Evolutionary conservation across 331 rosid genomes (phyloP).

Genomic region (Ulmus americana): DNA sequence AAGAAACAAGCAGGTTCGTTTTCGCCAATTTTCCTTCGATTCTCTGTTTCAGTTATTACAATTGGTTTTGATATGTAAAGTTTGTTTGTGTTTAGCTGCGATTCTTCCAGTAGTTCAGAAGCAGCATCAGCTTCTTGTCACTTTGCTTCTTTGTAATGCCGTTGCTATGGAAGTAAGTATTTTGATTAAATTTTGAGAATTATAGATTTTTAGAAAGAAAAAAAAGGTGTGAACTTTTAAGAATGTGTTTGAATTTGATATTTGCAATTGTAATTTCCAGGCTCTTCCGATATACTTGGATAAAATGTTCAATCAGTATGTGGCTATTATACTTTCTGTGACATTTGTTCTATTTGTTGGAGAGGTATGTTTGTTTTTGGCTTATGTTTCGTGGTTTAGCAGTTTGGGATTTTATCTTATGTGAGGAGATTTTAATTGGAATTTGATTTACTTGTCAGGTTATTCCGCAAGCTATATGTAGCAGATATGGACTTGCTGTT

Average conservation of each 20-base stretch:
- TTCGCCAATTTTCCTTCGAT: background rate
- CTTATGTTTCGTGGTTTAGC: conserved; percentile 16
- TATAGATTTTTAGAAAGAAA: no score
- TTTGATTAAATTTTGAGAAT: conserved; percentile 6
- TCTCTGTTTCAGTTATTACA: background rate
- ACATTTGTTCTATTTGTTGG: conserved; percentile 82
- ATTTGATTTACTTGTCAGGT: conserved; percentile 45
- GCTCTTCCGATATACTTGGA: conserved; percentile 92
- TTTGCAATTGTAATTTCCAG: conserved; percentile 40
- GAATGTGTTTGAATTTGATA: conserved; percentile 24
- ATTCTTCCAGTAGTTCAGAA: conserved; percentile 91
- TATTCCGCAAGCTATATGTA: conserved; percentile 94
- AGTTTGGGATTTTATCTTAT: background rate
- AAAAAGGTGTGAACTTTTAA: no score
- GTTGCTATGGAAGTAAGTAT: conserved; percentile 75
- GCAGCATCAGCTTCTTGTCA: conserved; percentile 94
- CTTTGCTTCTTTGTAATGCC: conserved; percentile 89
- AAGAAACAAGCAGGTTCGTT: conserved; percentile 79
- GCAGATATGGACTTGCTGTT: conserved; percentile 89
- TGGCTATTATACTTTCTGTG: conserved; percentile 88
- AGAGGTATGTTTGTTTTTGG: conserved; percentile 47
- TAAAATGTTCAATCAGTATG: conserved; percentile 74
- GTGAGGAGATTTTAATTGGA: no score
- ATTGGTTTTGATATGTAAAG: background rate
- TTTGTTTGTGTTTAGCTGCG: conserved; percentile 39